Conservation (phyloP, 2,329 filamentous ascomycete genomes). For the Aureobasidium sp. region DNA sequence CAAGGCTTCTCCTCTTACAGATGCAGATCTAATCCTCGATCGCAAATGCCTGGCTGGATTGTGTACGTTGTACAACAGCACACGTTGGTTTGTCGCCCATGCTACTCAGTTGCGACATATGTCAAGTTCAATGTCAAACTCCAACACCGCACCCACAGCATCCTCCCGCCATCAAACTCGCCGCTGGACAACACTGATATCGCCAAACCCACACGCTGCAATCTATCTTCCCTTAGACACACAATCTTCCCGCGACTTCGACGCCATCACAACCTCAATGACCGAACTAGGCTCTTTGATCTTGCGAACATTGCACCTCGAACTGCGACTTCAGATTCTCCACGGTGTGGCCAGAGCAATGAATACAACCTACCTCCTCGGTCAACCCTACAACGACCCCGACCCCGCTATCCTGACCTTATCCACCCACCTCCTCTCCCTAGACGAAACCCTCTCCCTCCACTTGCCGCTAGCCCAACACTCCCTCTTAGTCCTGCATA, state of each 20-base stretch:
- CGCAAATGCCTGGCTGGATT: slow-evolving; percentile 76
- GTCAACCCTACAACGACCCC: slow-evolving; percentile 67
- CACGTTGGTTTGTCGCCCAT: slow-evolving; percentile 93
- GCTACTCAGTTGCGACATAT: slow-evolving; percentile 73
- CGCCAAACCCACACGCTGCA: slow-evolving; percentile 46
- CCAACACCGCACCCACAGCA: slow-evolving; percentile 33
- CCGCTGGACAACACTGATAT: slow-evolving; percentile 75
- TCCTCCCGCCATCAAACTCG: slow-evolving; percentile 48
- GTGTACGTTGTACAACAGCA: slow-evolving; percentile 88
- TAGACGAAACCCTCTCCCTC: slow-evolving; percentile 71
- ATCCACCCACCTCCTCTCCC: slow-evolving; percentile 74
- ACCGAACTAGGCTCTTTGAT: slow-evolving; percentile 70
- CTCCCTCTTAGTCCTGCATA: slow-evolving; percentile 64
- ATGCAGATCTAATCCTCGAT: slow-evolving; percentile 81
- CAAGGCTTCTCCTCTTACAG: slow-evolving; percentile 54
- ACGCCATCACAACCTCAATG: slow-evolving; percentile 76
- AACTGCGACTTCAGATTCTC: slow-evolving; percentile 77
- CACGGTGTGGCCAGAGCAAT: slow-evolving; percentile 60
- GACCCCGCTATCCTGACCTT: slow-evolving; percentile 74
- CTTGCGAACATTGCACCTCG: slow-evolving; percentile 78
- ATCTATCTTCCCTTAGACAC: slow-evolving; percentile 82
- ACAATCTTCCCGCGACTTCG: slow-evolving; percentile 80
- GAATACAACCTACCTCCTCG: slow-evolving; percentile 41
- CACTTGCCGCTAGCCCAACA: slow-evolving; percentile 63
- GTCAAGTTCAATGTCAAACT: slow-evolving; percentile 64